Evolutionary conservation across 2,329 filamentous ascomycete species (phyloP), one percentile per base, ranked within the genome.

Genomic region (Hypoxylon sp.): DNA sequence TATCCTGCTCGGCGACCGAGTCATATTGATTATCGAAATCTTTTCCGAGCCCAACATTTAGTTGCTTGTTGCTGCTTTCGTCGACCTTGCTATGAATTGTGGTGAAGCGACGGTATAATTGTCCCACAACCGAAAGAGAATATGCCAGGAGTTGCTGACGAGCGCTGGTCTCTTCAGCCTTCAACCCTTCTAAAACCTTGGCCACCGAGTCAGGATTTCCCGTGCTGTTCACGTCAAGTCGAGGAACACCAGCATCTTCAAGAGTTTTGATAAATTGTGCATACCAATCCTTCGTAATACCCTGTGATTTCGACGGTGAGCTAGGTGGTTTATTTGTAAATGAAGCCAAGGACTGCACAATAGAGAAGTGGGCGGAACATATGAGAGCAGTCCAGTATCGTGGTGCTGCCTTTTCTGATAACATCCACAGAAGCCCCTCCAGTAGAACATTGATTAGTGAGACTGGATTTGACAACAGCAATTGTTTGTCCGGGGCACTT

Each of bases 391-490:
- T 55, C 48, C 61, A 59, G 32, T 56, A 68, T 27, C 34, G 44
- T 42, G 63, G 37, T 19, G 61, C 21, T 37, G 61, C 44, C 27
- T 44, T 29, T 44, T 60, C 23, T 29, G 60, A 49, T 45, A 68
- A 20, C 46, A 66, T 59, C 41, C 59, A 55, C 25, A 55, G 37
- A 8, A 70, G 27, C 4, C 51, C 57, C 36, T 63, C 52, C 11
- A 64, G 27, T 4, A 80, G 55, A 2, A 67, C 62, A 27, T 69
- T 65, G 17, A 71, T 60, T 12, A 77, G 68, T 4, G 67, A 70
- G 7, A 78, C 48, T 44, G 77, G 77, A 51, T 79, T 72, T 9
- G 63, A 50, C n/a, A 77, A 63, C 1, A 67, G 65, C 4, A 63
- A 57, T 1, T 59, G 57, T 3, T 61, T 51, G 2, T 49, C 57